Evolutionary conservation across 2,329 filamentous ascomycete species (phyloP), one percentile per base, ranked within the genome.

Genomic region (Alternaria brassicae): DNA sequence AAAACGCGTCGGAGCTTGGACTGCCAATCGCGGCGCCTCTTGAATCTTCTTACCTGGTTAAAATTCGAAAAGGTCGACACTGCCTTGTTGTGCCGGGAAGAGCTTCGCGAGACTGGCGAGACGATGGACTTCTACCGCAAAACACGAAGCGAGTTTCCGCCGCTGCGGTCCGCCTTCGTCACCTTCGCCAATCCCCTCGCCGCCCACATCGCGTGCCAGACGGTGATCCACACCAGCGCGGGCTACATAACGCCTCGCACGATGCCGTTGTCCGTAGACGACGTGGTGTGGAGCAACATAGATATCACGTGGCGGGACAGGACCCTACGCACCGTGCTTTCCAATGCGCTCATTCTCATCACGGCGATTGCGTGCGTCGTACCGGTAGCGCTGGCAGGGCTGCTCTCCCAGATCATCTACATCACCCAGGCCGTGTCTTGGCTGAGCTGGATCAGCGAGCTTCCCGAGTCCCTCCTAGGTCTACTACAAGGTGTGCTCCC

Each of bases 331-430:
- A 56, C 56, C 2, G 37, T 60, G 13, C 39, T 54, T 44, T 65
- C 39, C 0, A 65, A 65, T 7, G 13, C 32, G 2, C 45, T 56
- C 21, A 62, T 65, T 32, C 9, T 37, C 1, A 13, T 15, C 10
- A 56, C 47, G 1, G 53, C 39, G 3, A 40, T 44, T 32, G n/a
- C 55, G 1, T 64, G 37, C 10, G 37, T 60, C 37, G 6, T 64
- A 32, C 56, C 25, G 42, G 53, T 60, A 36, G 49, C 56, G 19
- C 48, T 64, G 6, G 53, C 32, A 42, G 44, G 49, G 5, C 59
- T 62, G 6, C 53, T 64, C 39, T 64, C 53, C 28, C 17, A 64
- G 17, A 47, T 60, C 19, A 64, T 64, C 40, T 64, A 64, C 21
- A 53, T 64, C 3, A 57, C 40, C 2, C 17, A 39, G 39, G 51